Evolutionary conservation across 495 filamentous ascomycete genomes (phyloP), one percentile per base, ranked within the genome.

Genomic region (Chaetomium fimeti): DNA sequence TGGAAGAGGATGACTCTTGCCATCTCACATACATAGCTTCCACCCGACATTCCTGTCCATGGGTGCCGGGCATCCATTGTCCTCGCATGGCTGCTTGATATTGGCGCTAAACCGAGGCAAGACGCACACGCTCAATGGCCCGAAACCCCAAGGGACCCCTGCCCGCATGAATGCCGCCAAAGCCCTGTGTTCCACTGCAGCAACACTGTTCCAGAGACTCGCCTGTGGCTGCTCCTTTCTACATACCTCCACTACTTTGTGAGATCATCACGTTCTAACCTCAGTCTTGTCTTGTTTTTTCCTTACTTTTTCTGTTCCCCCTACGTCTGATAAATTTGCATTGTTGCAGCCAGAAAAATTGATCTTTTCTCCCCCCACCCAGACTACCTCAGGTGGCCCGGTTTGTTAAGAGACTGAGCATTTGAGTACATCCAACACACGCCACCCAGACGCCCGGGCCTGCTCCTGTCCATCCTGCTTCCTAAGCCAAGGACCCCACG

Each of bases 141-240:
- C 32, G n/a, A n/a, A n/a, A n/a, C n/a, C 32, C 32, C 3, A 36
- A 36, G 7, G 32, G 32, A 11, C 13, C 42, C 38, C 38, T 42
- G 20, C 38, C 38, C 27, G 20, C 55, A 57, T 12, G 55, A 36
- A 11, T 16, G 2, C 22, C 6, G n/a, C 5, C 38, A 47, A 24
- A 40, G 40, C 42, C 40, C 38, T 43, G 5, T 47, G 42, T 58
- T 28, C 40, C 56, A 58, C 56, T 45, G 56, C 56, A 58, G 56
- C 56, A 29, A 4, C 24, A 15, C 20, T 20, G 40, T 3, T 58
- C 32, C 56, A 28, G 40, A 42, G 43, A 18, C 13, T 43, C 13
- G 40, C 40, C 18, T 43, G 40, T 43, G 40, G 32, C 32, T 36
- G 32, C 8, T 36, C 16, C 40, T 43, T 43, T 40, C 11, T 43